phyloP scores from a whole-genome alignment of 441 rosid genomes.

The Breynia disticha region DNA sequence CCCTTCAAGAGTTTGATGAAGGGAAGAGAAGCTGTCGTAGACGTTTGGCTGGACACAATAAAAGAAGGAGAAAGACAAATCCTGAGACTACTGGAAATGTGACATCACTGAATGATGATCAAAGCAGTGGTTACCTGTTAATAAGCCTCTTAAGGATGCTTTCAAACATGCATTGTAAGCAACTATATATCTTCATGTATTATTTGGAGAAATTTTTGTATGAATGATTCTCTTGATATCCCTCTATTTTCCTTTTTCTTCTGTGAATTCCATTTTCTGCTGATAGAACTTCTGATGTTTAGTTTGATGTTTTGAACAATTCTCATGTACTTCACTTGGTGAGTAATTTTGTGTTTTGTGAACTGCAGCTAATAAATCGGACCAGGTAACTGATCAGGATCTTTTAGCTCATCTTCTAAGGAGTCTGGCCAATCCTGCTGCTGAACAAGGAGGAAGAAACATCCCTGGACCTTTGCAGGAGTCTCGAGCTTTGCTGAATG shows the following conservation, averaged over 20 bases:
- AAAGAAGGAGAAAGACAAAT: constrained; percentile 86
- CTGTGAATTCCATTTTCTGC: constrained; percentile 3
- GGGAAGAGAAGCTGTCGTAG: constrained; percentile 98
- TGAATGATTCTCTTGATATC: constrained; percentile 3
- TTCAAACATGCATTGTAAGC: constrained; percentile 78
- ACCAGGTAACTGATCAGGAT: constrained; percentile 59
- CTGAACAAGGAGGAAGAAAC: constrained; percentile 51
- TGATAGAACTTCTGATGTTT: not conserved
- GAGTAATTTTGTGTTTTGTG: constrained; percentile 13
- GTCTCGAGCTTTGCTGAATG: constrained; percentile 40
- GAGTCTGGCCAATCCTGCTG: constrained; percentile 53
- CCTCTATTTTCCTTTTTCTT: constrained; percentile 3
- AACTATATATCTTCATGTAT: not conserved
- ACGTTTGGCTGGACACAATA: constrained; percentile 96
- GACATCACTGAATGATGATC: constrained; percentile 54
- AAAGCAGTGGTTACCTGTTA: constrained; percentile 61
- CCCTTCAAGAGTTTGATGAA: constrained; percentile 96
- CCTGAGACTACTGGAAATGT: constrained; percentile 45
- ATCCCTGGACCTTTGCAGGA: constrained; percentile 50
- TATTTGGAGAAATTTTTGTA: constrained; percentile 5
- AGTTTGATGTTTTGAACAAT: not conserved
- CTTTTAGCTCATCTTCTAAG: constrained; percentile 60
- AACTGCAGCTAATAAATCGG: constrained; percentile 61
- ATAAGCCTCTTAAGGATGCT: constrained; percentile 74
- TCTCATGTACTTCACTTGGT: constrained; percentile 5